Percentiles rank a stretch among this genome's conserved stretches.
phyloP scores from a whole-genome alignment of 1,284 basidiomycete genomes.

The Cryptococcus sp. region DNA sequence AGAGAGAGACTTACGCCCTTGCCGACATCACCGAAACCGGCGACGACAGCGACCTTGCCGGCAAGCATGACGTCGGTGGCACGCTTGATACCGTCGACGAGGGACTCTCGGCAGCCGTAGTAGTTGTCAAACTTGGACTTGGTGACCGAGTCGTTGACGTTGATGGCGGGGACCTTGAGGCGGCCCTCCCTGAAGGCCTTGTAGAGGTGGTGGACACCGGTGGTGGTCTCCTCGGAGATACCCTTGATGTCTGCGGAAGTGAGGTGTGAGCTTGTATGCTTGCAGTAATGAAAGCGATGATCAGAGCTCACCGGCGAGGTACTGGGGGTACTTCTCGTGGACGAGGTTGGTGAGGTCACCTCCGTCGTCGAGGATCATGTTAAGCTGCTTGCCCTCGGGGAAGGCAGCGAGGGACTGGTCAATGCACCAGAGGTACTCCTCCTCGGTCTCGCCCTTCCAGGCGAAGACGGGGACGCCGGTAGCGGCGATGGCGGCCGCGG shows the following conservation, averaged over 20 bases:
- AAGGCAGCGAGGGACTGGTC: slow-evolving; percentile 86
- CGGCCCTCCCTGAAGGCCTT: slow-evolving; percentile 93
- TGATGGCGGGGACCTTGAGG: slow-evolving; percentile 98
- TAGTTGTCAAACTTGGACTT: slow-evolving; percentile 93
- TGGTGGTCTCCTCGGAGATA: slow-evolving; percentile 98
- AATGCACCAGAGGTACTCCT: slow-evolving; percentile 98
- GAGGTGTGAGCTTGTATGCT: slow-evolving; percentile 1
- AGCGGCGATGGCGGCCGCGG: slow-evolving; percentile 95
- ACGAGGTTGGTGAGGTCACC: slow-evolving; percentile 95
- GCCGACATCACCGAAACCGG: slow-evolving; percentile 98
- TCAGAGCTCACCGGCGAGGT: slow-evolving; percentile 63
- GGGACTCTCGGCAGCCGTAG: slow-evolving; percentile 98
- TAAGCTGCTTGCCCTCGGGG: slow-evolving; percentile 73
- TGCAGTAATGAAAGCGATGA: neutral
- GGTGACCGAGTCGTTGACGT: slow-evolving; percentile 99
- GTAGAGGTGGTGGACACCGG: slow-evolving; percentile 99
- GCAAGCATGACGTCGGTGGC: slow-evolving; percentile 99
- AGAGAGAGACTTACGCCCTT: slow-evolving; percentile 75
- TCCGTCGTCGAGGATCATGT: slow-evolving; percentile 99
- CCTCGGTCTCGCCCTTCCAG: slow-evolving; percentile 99
- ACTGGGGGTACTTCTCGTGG: slow-evolving; percentile 94
- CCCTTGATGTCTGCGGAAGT: slow-evolving; percentile 70
- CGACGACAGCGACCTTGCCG: slow-evolving; percentile 97
- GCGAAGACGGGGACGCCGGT: slow-evolving; percentile 98
- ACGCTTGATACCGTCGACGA: slow-evolving; percentile 99